These are phyloP conservation scores for Fusarium domesticum DNA, from an alignment of 2,329 filamentous ascomycete species.

Conservation along the genomic window DNA sequence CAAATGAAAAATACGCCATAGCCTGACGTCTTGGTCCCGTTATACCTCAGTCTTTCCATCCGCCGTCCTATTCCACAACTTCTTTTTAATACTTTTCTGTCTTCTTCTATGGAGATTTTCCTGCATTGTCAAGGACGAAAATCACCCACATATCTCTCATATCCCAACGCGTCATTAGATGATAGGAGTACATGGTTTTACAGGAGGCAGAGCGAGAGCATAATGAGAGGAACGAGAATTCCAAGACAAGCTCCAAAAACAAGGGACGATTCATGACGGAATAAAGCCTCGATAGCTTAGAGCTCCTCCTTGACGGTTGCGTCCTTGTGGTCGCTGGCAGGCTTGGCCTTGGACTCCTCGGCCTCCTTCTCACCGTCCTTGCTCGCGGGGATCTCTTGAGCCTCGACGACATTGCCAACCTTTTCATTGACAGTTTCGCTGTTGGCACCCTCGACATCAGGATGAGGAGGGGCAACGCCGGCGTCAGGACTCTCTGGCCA, in stretches of 20 bases:
- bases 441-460: slow-evolving; percentile 59
- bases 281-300: slow-evolving; percentile 18
- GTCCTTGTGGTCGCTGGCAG: slow-evolving; percentile 61
- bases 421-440: slow-evolving; percentile 51
- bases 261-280: slow-evolving; percentile 1
- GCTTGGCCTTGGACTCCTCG: slow-evolving; percentile 55
- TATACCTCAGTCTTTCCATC: not conserved
- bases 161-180: slow-evolving; percentile 26
- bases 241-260: not conserved
- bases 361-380: slow-evolving; percentile 59
- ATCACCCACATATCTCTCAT: slow-evolving; percentile 8
- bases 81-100: not conserved
- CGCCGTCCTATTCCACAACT: not conserved
- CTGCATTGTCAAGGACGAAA: slow-evolving; percentile 5
- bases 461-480: slow-evolving; percentile 56
- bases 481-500: slow-evolving; percentile 36
- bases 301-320: slow-evolving; percentile 46
- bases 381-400: slow-evolving; percentile 44
- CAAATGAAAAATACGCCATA: slow-evolving; percentile 27
- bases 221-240: not conserved
- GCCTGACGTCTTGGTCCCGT: slow-evolving; percentile 1
- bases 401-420: slow-evolving; percentile 38
- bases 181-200: slow-evolving; percentile 30
- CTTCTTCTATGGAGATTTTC: slow-evolving; percentile 7
- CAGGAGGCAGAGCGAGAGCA: slow-evolving; percentile 10